Conservation (phyloP, 2,329 filamentous ascomycete genomes). For the Monilinia fructicola region DNA sequence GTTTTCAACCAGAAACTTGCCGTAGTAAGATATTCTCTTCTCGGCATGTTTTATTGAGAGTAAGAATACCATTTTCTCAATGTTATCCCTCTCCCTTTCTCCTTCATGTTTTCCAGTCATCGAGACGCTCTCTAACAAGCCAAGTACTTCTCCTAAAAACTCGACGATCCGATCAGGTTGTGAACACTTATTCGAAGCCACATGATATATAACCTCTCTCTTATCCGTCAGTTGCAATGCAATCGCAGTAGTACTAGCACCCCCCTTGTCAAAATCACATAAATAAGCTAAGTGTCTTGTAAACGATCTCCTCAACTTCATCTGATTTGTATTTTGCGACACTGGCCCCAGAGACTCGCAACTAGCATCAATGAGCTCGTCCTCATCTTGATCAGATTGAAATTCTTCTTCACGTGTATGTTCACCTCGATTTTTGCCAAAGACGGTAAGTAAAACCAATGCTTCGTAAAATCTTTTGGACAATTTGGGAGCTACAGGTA, state of each 20-base stretch:
- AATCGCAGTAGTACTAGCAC: constrained; percentile 47
- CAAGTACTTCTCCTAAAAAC: background rate
- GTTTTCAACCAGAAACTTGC: background rate
- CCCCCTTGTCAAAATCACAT: constrained; percentile 50
- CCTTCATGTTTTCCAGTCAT: background rate
- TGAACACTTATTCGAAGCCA: constrained; percentile 44
- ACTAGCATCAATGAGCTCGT: no score
- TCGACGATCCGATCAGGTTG: background rate
- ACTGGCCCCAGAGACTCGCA: constrained; percentile 26
- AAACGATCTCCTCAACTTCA: constrained; percentile 35
- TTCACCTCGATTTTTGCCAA: constrained; percentile 42
- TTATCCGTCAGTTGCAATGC: constrained; percentile 43
- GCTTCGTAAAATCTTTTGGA: constrained; percentile 45
- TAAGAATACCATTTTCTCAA: background rate
- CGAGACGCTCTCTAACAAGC: background rate
- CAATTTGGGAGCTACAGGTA: constrained; percentile 23
- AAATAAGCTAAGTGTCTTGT: constrained; percentile 47
- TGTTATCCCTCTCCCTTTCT: background rate
- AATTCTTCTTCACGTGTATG: constrained; percentile 11
- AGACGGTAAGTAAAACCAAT: constrained; percentile 40
- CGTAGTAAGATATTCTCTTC: background rate
- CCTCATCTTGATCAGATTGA: constrained; percentile 19
- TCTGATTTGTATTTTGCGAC: background rate
- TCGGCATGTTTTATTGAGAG: background rate
- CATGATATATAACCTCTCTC: constrained; percentile 44